A percentile compares a stretch with the other conserved stretches of the same genome.
phyloP scores from a whole-genome alignment of 768 basidiomycete genomes.

The Suillus clintonianus region DNA sequence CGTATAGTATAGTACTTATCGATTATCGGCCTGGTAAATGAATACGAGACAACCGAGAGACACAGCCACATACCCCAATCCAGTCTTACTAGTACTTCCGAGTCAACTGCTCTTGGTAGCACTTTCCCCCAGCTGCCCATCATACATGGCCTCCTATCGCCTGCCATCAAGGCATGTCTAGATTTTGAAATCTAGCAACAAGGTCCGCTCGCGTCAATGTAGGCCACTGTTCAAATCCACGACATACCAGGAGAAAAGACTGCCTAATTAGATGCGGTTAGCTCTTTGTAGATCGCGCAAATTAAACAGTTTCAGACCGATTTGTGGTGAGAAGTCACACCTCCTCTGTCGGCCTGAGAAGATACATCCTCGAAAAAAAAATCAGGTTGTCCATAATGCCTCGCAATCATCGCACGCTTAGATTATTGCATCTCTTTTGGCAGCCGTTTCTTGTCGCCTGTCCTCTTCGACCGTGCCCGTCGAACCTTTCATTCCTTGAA shows the following conservation, averaged over 20 bases:
- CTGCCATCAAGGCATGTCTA: background rate
- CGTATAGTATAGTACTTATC: no score
- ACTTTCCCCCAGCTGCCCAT: background rate
- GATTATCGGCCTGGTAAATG: background rate
- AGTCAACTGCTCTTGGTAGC: background rate
- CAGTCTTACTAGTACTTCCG: no score
- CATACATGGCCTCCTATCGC: background rate
- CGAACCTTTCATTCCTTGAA: background rate
- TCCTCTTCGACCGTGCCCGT: background rate
- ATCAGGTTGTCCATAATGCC: background rate
- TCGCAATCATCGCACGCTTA: constrained; percentile 1
- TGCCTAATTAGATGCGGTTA: constrained; percentile 5
- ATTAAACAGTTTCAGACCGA: constrained; percentile 1
- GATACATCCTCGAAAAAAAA: constrained; percentile 5
- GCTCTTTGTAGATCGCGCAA: background rate
- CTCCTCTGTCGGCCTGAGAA: constrained; percentile 7
- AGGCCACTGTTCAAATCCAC: background rate
- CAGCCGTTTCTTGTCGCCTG: constrained; percentile 1
- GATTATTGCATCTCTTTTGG: background rate
- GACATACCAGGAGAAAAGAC: constrained; percentile 5
- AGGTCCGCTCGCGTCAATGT: background rate
- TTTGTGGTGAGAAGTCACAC: constrained; percentile 9
- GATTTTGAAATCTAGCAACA: background rate
- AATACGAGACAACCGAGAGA: background rate
- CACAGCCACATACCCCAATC: constrained; percentile 6